Evolutionary conservation across 176 grass and related monocot genomes (phyloP), one percentile per base, ranked within the genome.

Genomic region (Aegilops longissima): DNA sequence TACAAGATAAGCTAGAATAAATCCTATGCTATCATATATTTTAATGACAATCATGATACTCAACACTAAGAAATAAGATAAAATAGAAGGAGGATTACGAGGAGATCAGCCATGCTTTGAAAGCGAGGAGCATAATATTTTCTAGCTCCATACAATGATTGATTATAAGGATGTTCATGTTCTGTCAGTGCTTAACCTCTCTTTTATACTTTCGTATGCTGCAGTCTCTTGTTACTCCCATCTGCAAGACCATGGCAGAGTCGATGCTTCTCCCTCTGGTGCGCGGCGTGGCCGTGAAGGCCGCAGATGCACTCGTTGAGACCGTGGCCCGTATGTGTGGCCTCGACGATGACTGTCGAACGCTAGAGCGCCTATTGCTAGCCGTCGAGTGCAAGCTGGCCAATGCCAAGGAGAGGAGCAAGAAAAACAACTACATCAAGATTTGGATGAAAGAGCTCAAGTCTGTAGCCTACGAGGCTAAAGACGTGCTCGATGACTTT

Each of bases 401-500:
- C 0, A 51, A 56, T 17, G 49, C 74, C 1, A 49, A 77, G 49
- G 27, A 1, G 27, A 58, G 5, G 27, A 77, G 74, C 17, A 47
- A 45, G 49, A 12, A 1, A 17, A 34, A 58, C 0, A 1, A 1
- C 4, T 49, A 16, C 4, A 4, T 77, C 2, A 20, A 14, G 70
- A 31, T 16, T 1, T 77, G 74, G 74, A 77, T 77, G 64, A 44
- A 11, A 45, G 82, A 58, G 0, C 80, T 91, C 58, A 79, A 35
- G 85, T 36, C 78, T 7, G 84, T 14, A 0, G 87, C 89, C 0
- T 87, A 91, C 71, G 30, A 81, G 20, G 92, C 70, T 5, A 83
- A 91, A 0, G 75, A 94, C 35, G n/a, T 91, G 52, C 84, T 91
- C 4, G 92, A 94, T 6, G 64, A 87, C 2, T 85, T 92, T 23